A percentile compares a stretch with the other conserved stretches of the same genome.
These are phyloP conservation scores for Sporothrix humicola DNA, from an alignment of 2,329 filamentous ascomycete genomes.

Conservation along the genomic window DNA sequence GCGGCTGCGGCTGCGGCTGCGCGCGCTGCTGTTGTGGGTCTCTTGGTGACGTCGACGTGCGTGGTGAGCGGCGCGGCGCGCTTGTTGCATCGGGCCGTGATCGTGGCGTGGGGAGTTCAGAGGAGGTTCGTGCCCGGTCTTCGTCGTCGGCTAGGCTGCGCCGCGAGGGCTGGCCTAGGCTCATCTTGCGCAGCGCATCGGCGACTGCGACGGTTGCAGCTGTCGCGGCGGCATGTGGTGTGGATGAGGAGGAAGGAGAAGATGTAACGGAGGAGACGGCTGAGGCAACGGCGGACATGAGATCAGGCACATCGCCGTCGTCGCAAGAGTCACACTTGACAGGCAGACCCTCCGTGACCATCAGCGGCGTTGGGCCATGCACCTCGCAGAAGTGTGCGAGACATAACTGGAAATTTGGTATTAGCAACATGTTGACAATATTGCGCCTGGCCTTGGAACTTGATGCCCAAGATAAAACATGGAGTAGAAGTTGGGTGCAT, in stretches of 20 bases:
- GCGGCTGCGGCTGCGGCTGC: slow-evolving; percentile 10
- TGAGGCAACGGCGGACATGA: slow-evolving; percentile 44
- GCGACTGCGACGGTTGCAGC: slow-evolving; percentile 48
- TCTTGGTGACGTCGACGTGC: neutral
- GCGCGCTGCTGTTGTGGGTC: slow-evolving; percentile 33
- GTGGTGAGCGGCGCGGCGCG: slow-evolving; percentile 7
- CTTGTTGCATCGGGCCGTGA: slow-evolving; percentile 24
- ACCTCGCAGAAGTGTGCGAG: slow-evolving; percentile 74
- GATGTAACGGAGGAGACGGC: slow-evolving; percentile 45
- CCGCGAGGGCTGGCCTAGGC: slow-evolving; percentile 44
- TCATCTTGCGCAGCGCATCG: slow-evolving; percentile 57
- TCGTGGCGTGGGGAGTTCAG: slow-evolving; percentile 19
- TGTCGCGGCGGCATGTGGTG: slow-evolving; percentile 45
- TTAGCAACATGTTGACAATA: slow-evolving; percentile 46
- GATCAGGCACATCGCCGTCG: slow-evolving; percentile 50
- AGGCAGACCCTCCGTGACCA: slow-evolving; percentile 71
- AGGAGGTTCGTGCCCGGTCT: neutral
- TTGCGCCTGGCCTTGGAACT: slow-evolving; percentile 15
- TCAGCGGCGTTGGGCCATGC: slow-evolving; percentile 71
- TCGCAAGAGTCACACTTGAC: slow-evolving; percentile 65
- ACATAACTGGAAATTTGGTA: slow-evolving; percentile 62
- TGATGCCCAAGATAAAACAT: neutral
- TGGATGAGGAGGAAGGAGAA: slow-evolving; percentile 39
- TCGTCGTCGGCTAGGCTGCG: slow-evolving; percentile 21
- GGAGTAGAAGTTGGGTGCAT: neutral